phyloP scores from a whole-genome alignment of 495 filamentous ascomycete species.

The Apiosordaria backusii region DNA sequence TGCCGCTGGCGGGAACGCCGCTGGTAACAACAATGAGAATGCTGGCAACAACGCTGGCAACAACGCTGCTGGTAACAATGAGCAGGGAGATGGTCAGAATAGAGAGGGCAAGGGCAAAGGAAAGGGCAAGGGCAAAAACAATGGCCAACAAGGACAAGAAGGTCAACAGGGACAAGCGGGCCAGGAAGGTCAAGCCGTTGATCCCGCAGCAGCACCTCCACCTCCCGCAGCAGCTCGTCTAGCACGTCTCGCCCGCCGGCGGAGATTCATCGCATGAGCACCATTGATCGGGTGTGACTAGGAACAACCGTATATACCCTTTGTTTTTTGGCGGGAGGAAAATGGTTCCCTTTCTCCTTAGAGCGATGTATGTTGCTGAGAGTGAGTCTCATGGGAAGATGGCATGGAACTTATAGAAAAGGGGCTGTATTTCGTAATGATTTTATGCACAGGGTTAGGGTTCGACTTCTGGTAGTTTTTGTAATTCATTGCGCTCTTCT shows the following conservation, averaged over 20 bases:
- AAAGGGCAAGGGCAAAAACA: conserved; percentile 3
- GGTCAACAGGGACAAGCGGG: conserved; percentile 9
- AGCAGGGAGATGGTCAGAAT: neutral
- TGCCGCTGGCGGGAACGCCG: neutral
- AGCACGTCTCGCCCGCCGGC: conserved; percentile 16
- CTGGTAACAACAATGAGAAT: conserved; percentile 1
- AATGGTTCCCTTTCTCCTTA: neutral
- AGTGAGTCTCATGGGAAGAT: neutral
- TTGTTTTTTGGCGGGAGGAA: neutral
- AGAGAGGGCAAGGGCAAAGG: conserved; percentile 18
- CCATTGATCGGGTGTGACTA: neutral
- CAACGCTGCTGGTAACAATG: conserved; percentile 6
- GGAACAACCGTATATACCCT: neutral
- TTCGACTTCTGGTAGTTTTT: neutral
- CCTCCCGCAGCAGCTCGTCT: conserved; percentile 13
- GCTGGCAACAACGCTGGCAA: neutral
- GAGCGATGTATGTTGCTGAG: neutral
- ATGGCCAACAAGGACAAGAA: conserved; percentile 8
- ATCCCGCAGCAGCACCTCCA: neutral
- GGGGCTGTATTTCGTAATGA: neutral
- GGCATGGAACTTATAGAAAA: neutral
- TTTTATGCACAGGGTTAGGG: neutral
- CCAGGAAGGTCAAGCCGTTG: neutral
- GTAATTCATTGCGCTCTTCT: no score
- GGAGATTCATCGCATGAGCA: conserved; percentile 10